Conservation (phyloP, 73 alveolate species). For the Blepharisma japonicum region DNA sequence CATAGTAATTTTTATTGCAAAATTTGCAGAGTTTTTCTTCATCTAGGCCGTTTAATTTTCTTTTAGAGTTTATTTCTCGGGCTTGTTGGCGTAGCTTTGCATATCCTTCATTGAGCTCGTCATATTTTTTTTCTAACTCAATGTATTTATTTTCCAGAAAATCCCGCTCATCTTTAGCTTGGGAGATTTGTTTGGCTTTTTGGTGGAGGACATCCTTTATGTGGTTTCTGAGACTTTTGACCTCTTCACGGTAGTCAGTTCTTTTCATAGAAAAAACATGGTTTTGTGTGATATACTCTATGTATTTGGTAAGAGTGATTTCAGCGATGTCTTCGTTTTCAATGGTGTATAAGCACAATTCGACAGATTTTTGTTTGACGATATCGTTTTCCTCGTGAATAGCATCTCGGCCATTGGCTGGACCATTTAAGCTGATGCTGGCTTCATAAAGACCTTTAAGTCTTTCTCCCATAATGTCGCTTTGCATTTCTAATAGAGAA, state of each 20-base stretch:
- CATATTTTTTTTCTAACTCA: slow-evolving; percentile 1
- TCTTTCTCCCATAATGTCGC: slow-evolving; percentile 63
- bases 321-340: neutral
- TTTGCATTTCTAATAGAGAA: slow-evolving; percentile 48
- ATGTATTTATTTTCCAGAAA: neutral
- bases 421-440: neutral
- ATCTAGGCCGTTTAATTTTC: slow-evolving; percentile 24
- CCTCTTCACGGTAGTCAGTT: neutral
- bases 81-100: neutral
- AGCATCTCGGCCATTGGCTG: neutral
- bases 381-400: too few species aligned
- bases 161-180: neutral
- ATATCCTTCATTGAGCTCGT: slow-evolving; percentile 2
- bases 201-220: neutral
- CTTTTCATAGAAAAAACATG: neutral
- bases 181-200: neutral
- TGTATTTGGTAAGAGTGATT: neutral
- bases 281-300: neutral
- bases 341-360: neutral
- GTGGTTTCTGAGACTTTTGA: neutral
- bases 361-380: neutral
- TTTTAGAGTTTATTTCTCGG: slow-evolving; percentile 5
- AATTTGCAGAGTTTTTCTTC: slow-evolving; percentile 51
- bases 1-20: slow-evolving; percentile 56
- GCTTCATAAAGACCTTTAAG: slow-evolving; percentile 47